Base-by-base conservation (phyloP, 768 basidiomycete genomes). In the Pulveroboletus sp. region DNA sequence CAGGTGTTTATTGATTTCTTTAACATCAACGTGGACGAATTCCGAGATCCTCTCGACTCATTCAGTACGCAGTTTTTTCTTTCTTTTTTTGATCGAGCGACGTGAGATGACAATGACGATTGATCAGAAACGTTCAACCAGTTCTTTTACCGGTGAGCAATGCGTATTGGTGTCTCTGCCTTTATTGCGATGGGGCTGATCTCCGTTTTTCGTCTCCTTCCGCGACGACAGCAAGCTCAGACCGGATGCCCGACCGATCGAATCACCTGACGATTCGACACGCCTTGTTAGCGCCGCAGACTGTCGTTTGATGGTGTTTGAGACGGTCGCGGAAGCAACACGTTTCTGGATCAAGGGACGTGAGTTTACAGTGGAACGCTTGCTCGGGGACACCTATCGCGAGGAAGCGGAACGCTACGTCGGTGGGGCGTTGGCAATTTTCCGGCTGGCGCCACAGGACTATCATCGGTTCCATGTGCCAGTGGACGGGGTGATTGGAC, bases 271-370 rank as follows among this genome's bases (percentile, higher is more conserved):
- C 1, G 82, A 99, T 64, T 85, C 90, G 0, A 78, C 74, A 42
- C 82, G 85, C 8, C 74, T 95, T 11, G 89, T 97, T 49, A 87
- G 85, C 50, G 83, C 82, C n/a, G 96, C 94, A 2, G 95, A 99
- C 72, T 97, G 90, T 63, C 86, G 95, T n/a, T 77, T 96, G 52
- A 93, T 97, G 86, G 82, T 86, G 1, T 99, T 98, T 67, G 85
- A 89, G 66, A 86, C 82, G 0, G 85, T 96, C 8, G 73, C 70
- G 42, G 89, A 91, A 49, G 95, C 95, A 1, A 96, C 93, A 2
- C 74, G 77, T 21, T 71, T 99, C 0, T 99, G 95, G 95, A 95
- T 98, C 71, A 97, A 98, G 63, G 95, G 95, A 3, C 83, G 93
- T 38, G 93, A 96, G 58, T 98, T 99, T 64, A 85, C 83, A 2